These are phyloP conservation scores for Geosmithia putterillii DNA, from an alignment of 2,329 filamentous ascomycete species.

Conservation along the genomic window DNA sequence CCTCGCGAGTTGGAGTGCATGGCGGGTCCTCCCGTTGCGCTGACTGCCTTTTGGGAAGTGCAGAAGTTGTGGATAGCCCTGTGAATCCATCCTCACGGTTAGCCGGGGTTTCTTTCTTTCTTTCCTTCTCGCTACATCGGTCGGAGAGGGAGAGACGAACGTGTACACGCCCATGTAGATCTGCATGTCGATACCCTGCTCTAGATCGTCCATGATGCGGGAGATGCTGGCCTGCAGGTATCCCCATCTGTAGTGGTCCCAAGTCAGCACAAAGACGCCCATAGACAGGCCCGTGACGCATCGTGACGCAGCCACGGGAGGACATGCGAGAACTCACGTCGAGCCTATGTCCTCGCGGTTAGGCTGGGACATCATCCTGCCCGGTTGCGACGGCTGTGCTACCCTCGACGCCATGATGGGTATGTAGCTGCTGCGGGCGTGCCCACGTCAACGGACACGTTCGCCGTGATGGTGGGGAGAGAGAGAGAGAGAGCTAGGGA, in stretches of 20 bases:
- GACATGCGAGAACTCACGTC: conserved; percentile 23
- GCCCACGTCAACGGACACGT: not conserved
- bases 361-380: conserved; percentile 43
- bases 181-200: conserved; percentile 86
- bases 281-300: not conserved
- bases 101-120: not conserved
- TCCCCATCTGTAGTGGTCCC: conserved; percentile 52
- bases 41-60: conserved; percentile 87
- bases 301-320: not conserved
- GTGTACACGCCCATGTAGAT: conserved; percentile 98
- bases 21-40: conserved; percentile 29
- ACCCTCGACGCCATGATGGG: conserved; percentile 20
- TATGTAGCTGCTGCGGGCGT: not conserved
- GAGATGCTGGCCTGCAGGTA: conserved; percentile 83
- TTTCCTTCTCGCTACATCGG: not conserved
- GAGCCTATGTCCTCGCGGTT: conserved; percentile 48
- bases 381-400: conserved; percentile 18
- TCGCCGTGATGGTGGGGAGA: too few species aligned
- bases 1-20: conserved; percentile 38
- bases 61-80: conserved; percentile 97
- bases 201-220: conserved; percentile 85
- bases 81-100: conserved; percentile 3
- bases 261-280: not conserved
- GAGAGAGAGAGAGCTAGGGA: too few species aligned
- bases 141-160: conserved; percentile 25